Percentiles rank a stretch among this genome's conserved stretches.
Conservation (phyloP, 2,329 filamentous ascomycete species). For the Purpureocillium takamizusanense region DNA sequence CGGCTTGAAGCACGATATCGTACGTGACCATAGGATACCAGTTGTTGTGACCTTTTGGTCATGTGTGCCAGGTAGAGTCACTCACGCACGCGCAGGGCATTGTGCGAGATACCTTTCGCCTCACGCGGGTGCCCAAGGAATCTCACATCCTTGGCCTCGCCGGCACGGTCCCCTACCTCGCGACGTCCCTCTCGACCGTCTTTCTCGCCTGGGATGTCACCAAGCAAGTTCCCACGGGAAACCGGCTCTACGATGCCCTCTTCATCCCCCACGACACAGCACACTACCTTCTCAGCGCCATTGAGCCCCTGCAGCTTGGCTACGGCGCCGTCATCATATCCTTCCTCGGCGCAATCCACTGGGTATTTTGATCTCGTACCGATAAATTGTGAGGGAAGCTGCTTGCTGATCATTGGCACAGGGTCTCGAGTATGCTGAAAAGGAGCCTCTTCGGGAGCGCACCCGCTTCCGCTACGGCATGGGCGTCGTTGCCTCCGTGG, state of each 20-base stretch:
- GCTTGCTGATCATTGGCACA: slow-evolving; percentile 4
- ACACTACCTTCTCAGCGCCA: slow-evolving; percentile 58
- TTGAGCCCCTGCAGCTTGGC: slow-evolving; percentile 83
- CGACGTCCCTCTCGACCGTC: slow-evolving; percentile 73
- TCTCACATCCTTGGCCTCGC: slow-evolving; percentile 62
- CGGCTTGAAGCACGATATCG: slow-evolving; percentile 42
- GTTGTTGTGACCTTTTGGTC: too few species aligned
- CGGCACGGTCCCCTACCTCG: slow-evolving; percentile 77
- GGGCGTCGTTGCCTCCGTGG: slow-evolving; percentile 67
- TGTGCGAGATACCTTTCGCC: slow-evolving; percentile 60
- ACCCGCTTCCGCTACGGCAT: slow-evolving; percentile 77
- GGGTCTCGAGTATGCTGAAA: slow-evolving; percentile 75
- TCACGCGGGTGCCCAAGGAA: slow-evolving; percentile 56
- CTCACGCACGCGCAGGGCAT: slow-evolving; percentile 36
- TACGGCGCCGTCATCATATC: slow-evolving; percentile 91
- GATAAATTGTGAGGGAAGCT: neutral
- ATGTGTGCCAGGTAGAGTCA: too few species aligned
- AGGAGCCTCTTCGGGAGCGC: slow-evolving; percentile 47
- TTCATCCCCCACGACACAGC: slow-evolving; percentile 64
- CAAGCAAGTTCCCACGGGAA: slow-evolving; percentile 51
- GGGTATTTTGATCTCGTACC: too few species aligned
- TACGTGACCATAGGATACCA: too few species aligned
- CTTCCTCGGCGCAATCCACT: slow-evolving; percentile 89
- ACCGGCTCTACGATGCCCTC: slow-evolving; percentile 40
- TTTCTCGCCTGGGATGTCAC: slow-evolving; percentile 79